Conservation (phyloP, 768 basidiomycete species). For the Leucogyrophana mollusca region DNA sequence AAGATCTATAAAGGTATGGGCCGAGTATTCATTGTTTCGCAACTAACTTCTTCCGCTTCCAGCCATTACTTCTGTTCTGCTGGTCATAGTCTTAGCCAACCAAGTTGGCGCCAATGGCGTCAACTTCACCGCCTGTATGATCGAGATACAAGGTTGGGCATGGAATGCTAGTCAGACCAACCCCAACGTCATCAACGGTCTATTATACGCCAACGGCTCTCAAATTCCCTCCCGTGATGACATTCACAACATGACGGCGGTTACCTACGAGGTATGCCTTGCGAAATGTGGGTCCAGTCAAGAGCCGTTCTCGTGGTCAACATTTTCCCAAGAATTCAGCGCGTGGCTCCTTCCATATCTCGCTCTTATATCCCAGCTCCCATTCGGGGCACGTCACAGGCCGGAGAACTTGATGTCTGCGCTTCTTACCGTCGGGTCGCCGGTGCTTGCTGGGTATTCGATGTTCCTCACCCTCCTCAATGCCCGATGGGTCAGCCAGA, state of each 20-base stretch:
- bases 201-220: no score
- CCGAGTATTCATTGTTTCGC: no score
- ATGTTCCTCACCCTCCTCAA: conserved; percentile 44
- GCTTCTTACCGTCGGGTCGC: conserved; percentile 44
- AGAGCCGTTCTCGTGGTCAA: conserved; percentile 17
- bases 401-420: conserved; percentile 44
- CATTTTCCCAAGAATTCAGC: conserved; percentile 35
- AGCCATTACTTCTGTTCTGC: no score
- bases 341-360: conserved; percentile 51
- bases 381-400: conserved; percentile 40
- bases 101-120: no score
- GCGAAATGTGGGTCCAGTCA: conserved; percentile 9
- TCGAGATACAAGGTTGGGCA: no score
- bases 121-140: no score
- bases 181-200: no score
- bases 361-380: conserved; percentile 48
- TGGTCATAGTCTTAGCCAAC: no score
- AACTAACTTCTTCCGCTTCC: no score
- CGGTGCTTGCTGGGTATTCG: conserved; percentile 45
- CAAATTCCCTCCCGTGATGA: neutral
- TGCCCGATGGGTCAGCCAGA: conserved; percentile 38
- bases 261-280: conserved; percentile 10
- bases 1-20: no score
- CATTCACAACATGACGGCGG: conserved; percentile 5
- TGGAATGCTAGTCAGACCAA: no score